Base-by-base conservation (phyloP, 371 early-diverging fungal species). In the Lichtheimia hyalospora region DNA sequence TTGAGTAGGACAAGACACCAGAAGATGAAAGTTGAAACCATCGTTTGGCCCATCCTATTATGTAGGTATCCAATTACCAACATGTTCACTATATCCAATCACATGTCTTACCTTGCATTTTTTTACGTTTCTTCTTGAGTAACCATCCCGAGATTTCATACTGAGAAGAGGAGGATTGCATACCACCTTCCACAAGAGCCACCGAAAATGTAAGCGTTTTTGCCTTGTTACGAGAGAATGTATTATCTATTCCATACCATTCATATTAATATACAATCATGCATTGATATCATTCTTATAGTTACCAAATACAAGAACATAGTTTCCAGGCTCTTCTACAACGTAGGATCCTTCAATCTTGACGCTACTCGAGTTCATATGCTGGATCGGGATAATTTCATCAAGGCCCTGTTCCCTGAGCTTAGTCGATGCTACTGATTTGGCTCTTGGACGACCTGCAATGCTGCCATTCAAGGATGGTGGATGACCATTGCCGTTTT, bases 141-240 rank as follows among this genome's bases (percentile, higher is more conserved):
- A 92, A 60, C 87, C 88, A 91, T 0, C 92, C 92, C 1, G 86
- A 70, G 54, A 82, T 65, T 21, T 78, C 73, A 18, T 44, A 42
- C 43, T 39, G 60, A 21, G 46, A 34, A 14, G 51, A 12, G 3
- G 49, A 43, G 2, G 53, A 55, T 21, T 62, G 58, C 13, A 60
- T 44, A 25, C 46, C 18, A 44, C 61, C 48, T 41, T 68, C 60
- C 51, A 66, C 68, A 46, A 57, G 52, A 41, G 57, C 50, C 6
- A 96, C 96, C 61, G 90, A 90, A 57, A 95, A 93, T 14, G 92
- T 88, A 44, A 96, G 73, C 15, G 85, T 80, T 74, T 96, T 96
- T 14, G 94, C 88, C 15, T 93, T 96, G 64, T 90, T 92, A 50
- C 89, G 86, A 2, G 96, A 94, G 69, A 90, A 94, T 13, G 92